Base-by-base conservation (phyloP, 306 rosid species). In the Abrus precatorius region DNA sequence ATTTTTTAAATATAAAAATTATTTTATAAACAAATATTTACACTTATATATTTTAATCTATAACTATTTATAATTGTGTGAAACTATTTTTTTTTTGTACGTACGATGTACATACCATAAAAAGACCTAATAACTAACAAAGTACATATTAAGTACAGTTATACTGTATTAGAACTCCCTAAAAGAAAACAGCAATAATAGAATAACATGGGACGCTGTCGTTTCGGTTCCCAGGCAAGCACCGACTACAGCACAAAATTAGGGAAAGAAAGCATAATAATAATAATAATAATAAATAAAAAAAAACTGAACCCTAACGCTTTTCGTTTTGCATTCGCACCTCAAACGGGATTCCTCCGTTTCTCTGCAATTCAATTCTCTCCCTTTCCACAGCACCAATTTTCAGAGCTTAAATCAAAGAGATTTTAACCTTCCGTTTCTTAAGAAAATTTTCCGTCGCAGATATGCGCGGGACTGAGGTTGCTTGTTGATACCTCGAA, bases 241-340 rank as follows among this genome's bases (percentile, higher is more conserved):
- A 3, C 50, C 9, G 50, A 27, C 36, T 5, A 1, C 36, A 12
- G 27, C 68, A 32, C 8, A 34, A 34, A 33, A 44, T 5, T 2
- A 27, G 20, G 33, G 0, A 2, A 43, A 9, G 45, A 62, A 62
- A 12, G 5, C 9, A 7, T 5, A 44, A 20, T 20, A 20, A 20
- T 20, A 20, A 20, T 20, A 12, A 12, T 32, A 10, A 59, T 5
- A 66, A 20, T n/a, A n/a, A n/a, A n/a, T n/a, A n/a, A 40, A 20
- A n/a, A 71, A 3, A 33, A 50, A 33, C 48, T 4, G 63, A 71
- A 71, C 76, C 76, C 76, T 71, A 71, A 71, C 33, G 49, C 32
- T n/a, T 0, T 71, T 52, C 0, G 57, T 43, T 44, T 52, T 5
- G 48, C 75, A 4, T 33, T 70, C 30, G 13, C 7, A n/a, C n/a